Evolutionary conservation across 805 yeast species (phyloP).

Genomic region (Jamesozyma rosinii): DNA sequence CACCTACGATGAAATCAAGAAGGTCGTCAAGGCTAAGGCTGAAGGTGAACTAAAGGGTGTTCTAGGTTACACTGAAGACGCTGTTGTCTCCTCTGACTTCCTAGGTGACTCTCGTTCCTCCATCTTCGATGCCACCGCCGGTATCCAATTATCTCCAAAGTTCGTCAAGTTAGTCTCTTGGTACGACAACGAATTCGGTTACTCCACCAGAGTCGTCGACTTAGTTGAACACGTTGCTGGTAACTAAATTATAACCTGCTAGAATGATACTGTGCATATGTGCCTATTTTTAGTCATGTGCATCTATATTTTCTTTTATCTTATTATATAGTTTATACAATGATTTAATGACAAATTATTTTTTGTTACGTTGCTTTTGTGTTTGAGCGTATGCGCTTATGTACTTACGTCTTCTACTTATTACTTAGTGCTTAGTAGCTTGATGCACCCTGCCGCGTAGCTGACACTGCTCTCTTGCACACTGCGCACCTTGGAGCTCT

Average conservation of each 20-base stretch:
- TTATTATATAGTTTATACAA: conserved; percentile 1
- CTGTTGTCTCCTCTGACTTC: conserved; percentile 64
- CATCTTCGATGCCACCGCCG: conserved; percentile 61
- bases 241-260: conserved; percentile 1
- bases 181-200: conserved; percentile 72
- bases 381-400: too few relatives aligned
- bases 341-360: conserved; percentile 4
- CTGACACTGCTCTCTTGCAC: conserved; percentile 74
- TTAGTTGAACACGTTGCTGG: conserved; percentile 53
- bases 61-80: conserved; percentile 62
- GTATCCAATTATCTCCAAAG: conserved; percentile 60
- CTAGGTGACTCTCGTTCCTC: conserved; percentile 54
- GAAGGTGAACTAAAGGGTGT: conserved; percentile 54
- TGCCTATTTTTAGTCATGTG: too few relatives aligned
- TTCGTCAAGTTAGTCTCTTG: conserved; percentile 63
- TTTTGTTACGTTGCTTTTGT: too few relatives aligned
- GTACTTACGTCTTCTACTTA: too few relatives aligned
- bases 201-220: conserved; percentile 69
- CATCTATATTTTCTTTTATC: background rate
- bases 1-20: conserved; percentile 56
- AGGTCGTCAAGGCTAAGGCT: conserved; percentile 48
- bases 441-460: conserved; percentile 71
- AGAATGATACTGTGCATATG: too few relatives aligned
- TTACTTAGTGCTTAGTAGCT: too few relatives aligned
- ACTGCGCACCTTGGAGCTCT: conserved; percentile 48